Percentiles rank a stretch among this genome's conserved stretches.
Evolutionary conservation across 1,284 basidiomycete genomes (phyloP).

Genomic region (Cystobasidium slooffiae): DNA sequence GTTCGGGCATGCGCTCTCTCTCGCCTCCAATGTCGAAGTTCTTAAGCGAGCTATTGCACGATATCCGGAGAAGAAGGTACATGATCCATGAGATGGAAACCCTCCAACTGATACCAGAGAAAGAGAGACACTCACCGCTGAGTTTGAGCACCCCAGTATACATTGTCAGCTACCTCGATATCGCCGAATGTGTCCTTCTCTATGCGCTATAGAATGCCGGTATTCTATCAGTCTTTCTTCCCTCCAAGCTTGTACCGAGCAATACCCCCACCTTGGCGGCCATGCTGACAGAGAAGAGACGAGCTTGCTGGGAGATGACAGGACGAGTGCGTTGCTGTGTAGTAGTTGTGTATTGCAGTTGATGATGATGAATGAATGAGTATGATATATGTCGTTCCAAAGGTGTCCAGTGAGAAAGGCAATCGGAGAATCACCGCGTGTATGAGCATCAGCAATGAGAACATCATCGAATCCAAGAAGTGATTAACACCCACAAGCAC

Average conservation of each 20-base stretch:
- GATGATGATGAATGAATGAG: neutral
- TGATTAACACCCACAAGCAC: neutral
- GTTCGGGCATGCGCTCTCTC: conserved; percentile 86
- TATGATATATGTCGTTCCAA: no score
- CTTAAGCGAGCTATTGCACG: conserved; percentile 81
- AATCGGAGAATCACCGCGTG: neutral
- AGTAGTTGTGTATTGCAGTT: neutral
- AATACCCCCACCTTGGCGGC: conserved; percentile 22
- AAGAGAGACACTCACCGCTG: conserved; percentile 68
- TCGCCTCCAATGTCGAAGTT: conserved; percentile 99
- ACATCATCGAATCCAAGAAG: no score
- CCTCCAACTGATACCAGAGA: conserved; percentile 16
- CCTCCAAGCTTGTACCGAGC: neutral
- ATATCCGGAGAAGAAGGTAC: no score
- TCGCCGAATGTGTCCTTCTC: conserved; percentile 90
- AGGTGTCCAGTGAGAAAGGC: conserved; percentile 4
- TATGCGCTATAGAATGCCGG: conserved; percentile 45
- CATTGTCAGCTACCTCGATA: conserved; percentile 88
- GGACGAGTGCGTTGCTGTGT: conserved; percentile 17
- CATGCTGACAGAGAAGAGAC: conserved; percentile 39
- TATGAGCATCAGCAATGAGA: neutral
- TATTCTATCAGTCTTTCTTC: neutral
- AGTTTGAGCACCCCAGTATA: conserved; percentile 99
- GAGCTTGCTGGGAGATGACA: conserved; percentile 10
- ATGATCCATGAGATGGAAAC: neutral